Evolutionary conservation across 2,329 filamentous ascomycete genomes (phyloP), one percentile per base, ranked within the genome.

Genomic region (Xylariaceae sp.): DNA sequence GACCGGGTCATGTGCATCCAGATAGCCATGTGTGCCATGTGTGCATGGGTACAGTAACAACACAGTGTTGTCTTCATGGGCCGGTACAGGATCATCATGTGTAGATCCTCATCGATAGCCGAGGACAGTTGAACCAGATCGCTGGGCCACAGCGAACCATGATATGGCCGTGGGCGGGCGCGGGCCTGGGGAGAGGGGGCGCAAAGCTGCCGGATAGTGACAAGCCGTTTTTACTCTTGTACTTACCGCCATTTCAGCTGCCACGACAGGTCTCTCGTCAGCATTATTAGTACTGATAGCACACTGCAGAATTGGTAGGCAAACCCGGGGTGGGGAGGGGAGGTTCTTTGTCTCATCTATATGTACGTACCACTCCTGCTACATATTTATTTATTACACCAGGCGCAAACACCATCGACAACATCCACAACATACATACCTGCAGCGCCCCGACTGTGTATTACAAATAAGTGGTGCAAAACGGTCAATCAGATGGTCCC

Each of bases 91-190:
- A 43, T 43, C 26, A 46, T 46, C 30, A 50, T 13, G 11, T 36
- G 54, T 49, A 51, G 55, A 60, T 64, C 50, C 60, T 58, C n/a
- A n/a, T 44, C 58, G 66, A 68, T 68, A 68, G 57, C 64, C 64
- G 66, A 64, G 57, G 29, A 58, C 58, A 62, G 64, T 56, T 62
- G 63, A 66, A 61, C 64, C 66, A 67, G 66, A 68, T 68, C 64
- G 65, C 57, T 53, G 66, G 66, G 66, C 59, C 58, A 46, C 33
- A 42, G 33, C 40, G 49, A 53, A 59, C 57, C 49, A 54, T 33
- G 54, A 41, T 30, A 46, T 37, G 30, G 47, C 32, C 11, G 40
- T 39, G 49, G 43, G 29, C 42, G 50, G 50, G 44, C 40, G 40
- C n/a, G n/a, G n/a, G n/a, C n/a, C n/a, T n/a, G n/a, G n/a, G n/a